Base-by-base conservation (phyloP, 2,329 filamentous ascomycete genomes). In the Ilyonectria robusta region DNA sequence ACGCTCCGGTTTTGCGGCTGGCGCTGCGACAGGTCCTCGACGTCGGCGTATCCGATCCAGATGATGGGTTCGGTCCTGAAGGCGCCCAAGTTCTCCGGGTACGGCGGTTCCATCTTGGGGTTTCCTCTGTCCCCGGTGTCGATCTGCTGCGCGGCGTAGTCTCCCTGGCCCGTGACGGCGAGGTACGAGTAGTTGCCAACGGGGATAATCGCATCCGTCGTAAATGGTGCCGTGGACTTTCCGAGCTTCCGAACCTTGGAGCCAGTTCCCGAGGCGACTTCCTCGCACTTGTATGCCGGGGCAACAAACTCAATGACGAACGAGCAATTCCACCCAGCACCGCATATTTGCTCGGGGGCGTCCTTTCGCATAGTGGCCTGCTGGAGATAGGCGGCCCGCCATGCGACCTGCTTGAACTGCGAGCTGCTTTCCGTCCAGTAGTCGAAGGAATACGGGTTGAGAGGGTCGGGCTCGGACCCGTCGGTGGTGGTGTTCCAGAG, bases 261-360 rank as follows among this genome's bases (percentile, higher is more conserved):
- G 0, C 64, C 62, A 1, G 68, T 59, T 5, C 67, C 72, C 4
- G 59, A 67, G 15, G 73, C 73, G 4, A 75, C 23, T 11, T 63
- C 15, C 4, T 65, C 37, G 9, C 74, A 76, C 48, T 68, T 66
- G 11, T 76, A 76, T 29, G 73, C 74, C 0, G 74, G 74, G 8
- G 54, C 74, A 11, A 62, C 56, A n/a, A 76, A 76, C 10, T 69
- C 48, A 19, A 76, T 66, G 1, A 54, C 59, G 23, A 70, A 71
- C 19, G 72, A 73, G 47, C 74, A 76, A 35, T 76, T 75, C 74
- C 74, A 76, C 4, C 74, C 74, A 7, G 15, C n/a, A 4, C 72
- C 70, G 19, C 74, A 76, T 23, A 75, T 75, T 4, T 76, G 61
- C 1, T 46, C 10, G 2, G 71, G 47, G 4, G 71, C 69, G 13